Evolutionary conservation across 257 asterid genomes (phyloP), one percentile per base, ranked within the genome.

Genomic region (Przewalskia tangutica): DNA sequence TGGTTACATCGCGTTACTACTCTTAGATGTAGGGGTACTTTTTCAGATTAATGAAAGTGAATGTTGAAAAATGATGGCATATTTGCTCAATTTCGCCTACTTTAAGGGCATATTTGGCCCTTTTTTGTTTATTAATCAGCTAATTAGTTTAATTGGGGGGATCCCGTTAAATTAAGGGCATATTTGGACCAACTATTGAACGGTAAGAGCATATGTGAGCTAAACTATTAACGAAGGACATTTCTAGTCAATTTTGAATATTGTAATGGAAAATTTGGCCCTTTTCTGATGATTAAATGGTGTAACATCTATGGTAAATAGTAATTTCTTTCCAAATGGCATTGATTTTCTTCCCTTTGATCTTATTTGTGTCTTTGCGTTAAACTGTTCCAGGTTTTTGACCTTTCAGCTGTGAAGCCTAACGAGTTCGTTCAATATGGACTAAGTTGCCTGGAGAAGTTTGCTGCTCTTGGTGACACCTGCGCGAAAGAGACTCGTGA

Each of bases 391-490:
- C 98, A 96, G 99, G 98, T 96, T 85, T 96, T 93, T 83, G 99
- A 96, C 90, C 97, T 96, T 77, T 87, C 91, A 64, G 82, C 4
- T 7, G 98, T 96, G 87, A 93, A 92, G 92, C 99, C 99, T 84
- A 92, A 96, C 85, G 97, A 92, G 77, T 96, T 96, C 85, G 98
- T 96, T 83, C 90, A 92, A 85, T 91, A 93, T 83, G 99, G 99
- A 79, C 84, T 96, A 89, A 85, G 89, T 84, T 96, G 99, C 91
- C 89, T 96, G 84, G 99, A 94, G 93, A 91, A 86, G 84, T 90
- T 94, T 82, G 94, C 97, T 83, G 87, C 86, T 76, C 89, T 83
- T 80, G 99, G 98, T 20, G 99, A 96, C 86, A 86, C 38, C 38
- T 93, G 97, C 12, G 98, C 99, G 4, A 87, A 93, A 89, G 90